These are phyloP conservation scores for Ceratocystis diversiconidia DNA, from an alignment of 2,329 filamentous ascomycete species.

Conservation along the genomic window DNA sequence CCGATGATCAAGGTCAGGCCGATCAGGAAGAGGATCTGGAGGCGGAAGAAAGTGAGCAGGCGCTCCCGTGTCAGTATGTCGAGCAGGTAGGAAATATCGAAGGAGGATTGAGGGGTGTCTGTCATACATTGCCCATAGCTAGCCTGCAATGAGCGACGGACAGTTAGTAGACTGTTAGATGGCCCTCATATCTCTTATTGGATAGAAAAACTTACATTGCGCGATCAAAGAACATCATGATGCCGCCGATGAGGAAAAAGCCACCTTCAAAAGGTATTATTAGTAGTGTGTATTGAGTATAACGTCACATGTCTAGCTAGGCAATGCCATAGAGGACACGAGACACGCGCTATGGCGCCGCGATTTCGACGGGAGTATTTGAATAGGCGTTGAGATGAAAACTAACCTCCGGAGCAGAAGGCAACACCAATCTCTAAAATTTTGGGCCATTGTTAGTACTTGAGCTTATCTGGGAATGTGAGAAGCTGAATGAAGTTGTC, in stretches of 20 bases:
- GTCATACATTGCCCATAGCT: slow-evolving; percentile 84
- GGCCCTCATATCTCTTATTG: neutral
- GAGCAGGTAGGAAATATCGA: slow-evolving; percentile 6
- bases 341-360: neutral
- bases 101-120: slow-evolving; percentile 13
- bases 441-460: slow-evolving; percentile 20
- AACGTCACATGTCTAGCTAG: neutral
- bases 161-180: neutral
- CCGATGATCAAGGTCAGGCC: slow-evolving; percentile 94
- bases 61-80: slow-evolving; percentile 11
- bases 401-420: slow-evolving; percentile 91
- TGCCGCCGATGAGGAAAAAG: slow-evolving; percentile 86
- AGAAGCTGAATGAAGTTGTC: neutral
- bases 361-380: neutral
- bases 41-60: slow-evolving; percentile 17
- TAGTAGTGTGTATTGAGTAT: neutral
- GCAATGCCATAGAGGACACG: neutral
- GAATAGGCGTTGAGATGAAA: too few relatives aligned
- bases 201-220: slow-evolving; percentile 54
- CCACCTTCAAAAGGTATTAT: slow-evolving; percentile 45
- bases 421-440: slow-evolving; percentile 82
- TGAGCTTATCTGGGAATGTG: neutral
- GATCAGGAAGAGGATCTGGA: slow-evolving; percentile 89
- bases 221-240: slow-evolving; percentile 94
- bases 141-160: slow-evolving; percentile 41